Base-by-base conservation (phyloP, 2,329 filamentous ascomycete species). In the Beauveria medogensis region DNA sequence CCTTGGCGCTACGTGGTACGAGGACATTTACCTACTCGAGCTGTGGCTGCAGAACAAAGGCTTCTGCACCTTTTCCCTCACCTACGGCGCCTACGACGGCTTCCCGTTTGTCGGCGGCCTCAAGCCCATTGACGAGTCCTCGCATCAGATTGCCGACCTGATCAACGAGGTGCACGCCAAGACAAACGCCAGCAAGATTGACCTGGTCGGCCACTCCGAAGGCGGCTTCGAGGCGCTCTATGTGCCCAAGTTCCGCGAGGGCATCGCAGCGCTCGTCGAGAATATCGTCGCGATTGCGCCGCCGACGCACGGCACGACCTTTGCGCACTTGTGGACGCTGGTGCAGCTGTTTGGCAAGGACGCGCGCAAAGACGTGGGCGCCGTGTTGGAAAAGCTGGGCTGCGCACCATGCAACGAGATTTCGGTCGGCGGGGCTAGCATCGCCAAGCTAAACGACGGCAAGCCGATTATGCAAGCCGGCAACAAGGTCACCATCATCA, bases 191-290 rank as follows among this genome's bases (percentile, higher is more conserved):
- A 20, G 14, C n/a, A 65, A 65, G 59, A 54, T 68, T 18, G 66
- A 68, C 51, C 37, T 68, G 7, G 61, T 67, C 40, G 65, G 66
- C 22, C 66, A 68, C 56, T 66, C 64, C 24, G 66, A 68, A 52
- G 66, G 66, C 28, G 66, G 46, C 26, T 64, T 68, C 46, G 65
- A 65, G 54, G n/a, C 63, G 14, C 57, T 68, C 18, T 68, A 67
- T 60, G 61, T 55, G 20, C 51, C 66, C 48, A 67, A 66, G 50
- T 64, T 67, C 53, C 47, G 56, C 26, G 24, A 43, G 2, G 63
- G 62, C 30, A 53, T 66, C 18, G 37, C 63, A 1, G 37, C 44
- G 14, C 44, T 64, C 41, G 59, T 67, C 24, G 64, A 65, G 22
- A 47, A 58, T n/a, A 60, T 67, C 37, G 61, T 68, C 20, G 65